phyloP scores from a whole-genome alignment of 495 filamentous ascomycete genomes.

The Eremomyces bilateralis region DNA sequence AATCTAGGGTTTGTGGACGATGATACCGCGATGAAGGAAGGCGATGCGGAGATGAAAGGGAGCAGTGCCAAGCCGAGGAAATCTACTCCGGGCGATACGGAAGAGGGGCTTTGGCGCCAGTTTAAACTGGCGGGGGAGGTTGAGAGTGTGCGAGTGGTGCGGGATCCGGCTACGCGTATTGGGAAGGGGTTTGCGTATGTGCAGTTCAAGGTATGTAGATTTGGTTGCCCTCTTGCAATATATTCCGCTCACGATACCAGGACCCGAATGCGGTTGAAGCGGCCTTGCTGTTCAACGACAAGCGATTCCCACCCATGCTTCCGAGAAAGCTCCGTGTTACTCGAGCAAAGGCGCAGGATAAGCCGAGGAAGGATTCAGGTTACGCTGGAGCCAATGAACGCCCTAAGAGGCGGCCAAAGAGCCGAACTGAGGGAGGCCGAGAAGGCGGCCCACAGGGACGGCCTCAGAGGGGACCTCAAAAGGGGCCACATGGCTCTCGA shows the following conservation, averaged over 20 bases:
- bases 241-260: slow-evolving; percentile 19
- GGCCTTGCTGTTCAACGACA: slow-evolving; percentile 64
- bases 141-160: slow-evolving; percentile 81
- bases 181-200: slow-evolving; percentile 98
- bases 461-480: slow-evolving; percentile 17
- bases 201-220: slow-evolving; percentile 47
- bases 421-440: slow-evolving; percentile 38
- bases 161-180: slow-evolving; percentile 73
- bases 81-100: slow-evolving; percentile 61
- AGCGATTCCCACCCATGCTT: slow-evolving; percentile 82
- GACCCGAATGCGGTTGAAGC: slow-evolving; percentile 72
- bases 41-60: slow-evolving; percentile 29
- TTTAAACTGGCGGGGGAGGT: slow-evolving; percentile 64
- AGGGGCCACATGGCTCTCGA: too few relatives aligned
- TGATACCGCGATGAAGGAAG: slow-evolving; percentile 35
- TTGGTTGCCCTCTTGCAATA: neutral
- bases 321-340: slow-evolving; percentile 72
- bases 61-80: slow-evolving; percentile 38
- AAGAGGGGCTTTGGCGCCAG: slow-evolving; percentile 85
- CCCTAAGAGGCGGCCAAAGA: too few relatives aligned
- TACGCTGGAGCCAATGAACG: too few relatives aligned
- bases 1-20: slow-evolving; percentile 91
- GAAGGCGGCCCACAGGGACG: slow-evolving; percentile 12
- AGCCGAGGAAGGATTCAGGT: too few relatives aligned
- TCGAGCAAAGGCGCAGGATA: slow-evolving; percentile 67